These are phyloP conservation scores for Paraphysoderma sedebokerense DNA, from an alignment of 371 early-diverging fungal species.

Conservation along the genomic window DNA sequence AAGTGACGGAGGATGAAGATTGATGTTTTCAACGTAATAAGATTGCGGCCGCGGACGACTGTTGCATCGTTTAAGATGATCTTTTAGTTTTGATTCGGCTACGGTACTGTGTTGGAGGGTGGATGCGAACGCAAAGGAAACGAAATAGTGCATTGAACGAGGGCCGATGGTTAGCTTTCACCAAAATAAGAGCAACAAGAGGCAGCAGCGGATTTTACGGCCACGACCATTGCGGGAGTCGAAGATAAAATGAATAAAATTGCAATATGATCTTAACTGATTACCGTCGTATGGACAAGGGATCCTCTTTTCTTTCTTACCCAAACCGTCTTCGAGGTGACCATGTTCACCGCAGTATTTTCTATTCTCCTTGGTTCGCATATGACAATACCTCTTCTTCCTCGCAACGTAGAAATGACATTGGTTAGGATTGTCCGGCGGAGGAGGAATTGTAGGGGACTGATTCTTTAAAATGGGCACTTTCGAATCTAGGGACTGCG, in stretches of 20 bases:
- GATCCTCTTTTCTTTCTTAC: constrained; percentile 21
- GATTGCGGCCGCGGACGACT: constrained; percentile 24
- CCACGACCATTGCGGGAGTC: background rate
- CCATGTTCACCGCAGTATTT: constrained; percentile 64
- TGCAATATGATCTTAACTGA: constrained; percentile 31
- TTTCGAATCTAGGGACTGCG: no score
- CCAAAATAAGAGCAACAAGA: no score
- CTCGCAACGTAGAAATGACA: constrained; percentile 20
- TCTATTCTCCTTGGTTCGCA: constrained; percentile 31
- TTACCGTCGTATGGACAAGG: constrained; percentile 66
- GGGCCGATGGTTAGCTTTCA: no score
- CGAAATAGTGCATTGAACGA: background rate
- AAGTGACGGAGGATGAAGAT: constrained; percentile 23
- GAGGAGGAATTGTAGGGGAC: background rate
- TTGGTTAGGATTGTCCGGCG: constrained; percentile 12
- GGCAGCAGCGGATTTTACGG: background rate
- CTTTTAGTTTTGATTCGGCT: constrained; percentile 37
- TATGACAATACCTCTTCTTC: constrained; percentile 41
- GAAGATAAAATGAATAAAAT: background rate
- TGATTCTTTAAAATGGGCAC: no score
- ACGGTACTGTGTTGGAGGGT: constrained; percentile 27
- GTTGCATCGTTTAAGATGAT: constrained; percentile 50
- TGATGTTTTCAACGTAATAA: constrained; percentile 31
- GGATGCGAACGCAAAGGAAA: background rate
- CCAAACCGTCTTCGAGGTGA: constrained; percentile 7